Percentiles rank a stretch among this genome's conserved stretches.
These are phyloP conservation scores for Lippia alba DNA, from an alignment of 305 asterid genomes.

Conservation along the genomic window DNA sequence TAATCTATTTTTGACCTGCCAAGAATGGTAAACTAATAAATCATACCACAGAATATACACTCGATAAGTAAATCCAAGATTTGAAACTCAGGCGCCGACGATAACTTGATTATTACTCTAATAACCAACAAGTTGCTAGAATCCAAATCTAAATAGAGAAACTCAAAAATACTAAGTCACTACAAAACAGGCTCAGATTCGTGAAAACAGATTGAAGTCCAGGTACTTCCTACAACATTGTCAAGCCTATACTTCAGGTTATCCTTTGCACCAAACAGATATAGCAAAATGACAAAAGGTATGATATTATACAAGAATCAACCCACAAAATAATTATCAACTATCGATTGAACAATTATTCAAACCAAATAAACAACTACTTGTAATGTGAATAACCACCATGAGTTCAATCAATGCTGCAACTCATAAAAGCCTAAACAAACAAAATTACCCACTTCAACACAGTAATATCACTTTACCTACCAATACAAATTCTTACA, in stretches of 20 bases:
- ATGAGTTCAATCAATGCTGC: background rate
- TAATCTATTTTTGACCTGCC: conserved; percentile 19
- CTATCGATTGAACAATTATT: background rate
- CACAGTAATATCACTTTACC: background rate
- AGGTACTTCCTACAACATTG: conserved; percentile 6
- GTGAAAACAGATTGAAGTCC: conserved; percentile 10
- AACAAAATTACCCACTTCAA: background rate
- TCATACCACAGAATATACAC: background rate
- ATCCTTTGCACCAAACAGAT: conserved; percentile 10
- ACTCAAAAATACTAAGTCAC: background rate
- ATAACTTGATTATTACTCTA: background rate
- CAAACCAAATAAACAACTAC: conserved; percentile 13
- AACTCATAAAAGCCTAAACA: background rate
- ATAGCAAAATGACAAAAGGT: background rate
- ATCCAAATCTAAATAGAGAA: no score
- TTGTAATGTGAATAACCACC: background rate
- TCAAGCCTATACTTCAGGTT: background rate
- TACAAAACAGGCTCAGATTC: background rate
- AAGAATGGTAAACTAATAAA: conserved; percentile 7
- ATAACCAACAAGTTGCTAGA: background rate
- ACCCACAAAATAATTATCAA: background rate
- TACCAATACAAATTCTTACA: background rate
- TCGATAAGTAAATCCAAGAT: conserved; percentile 2
- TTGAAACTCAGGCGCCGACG: conserved; percentile 11
- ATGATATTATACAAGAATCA: background rate